Evolutionary conservation across 129 eudicot species (phyloP), one percentile per base, ranked within the genome.

Genomic region (Centella asiatica): DNA sequence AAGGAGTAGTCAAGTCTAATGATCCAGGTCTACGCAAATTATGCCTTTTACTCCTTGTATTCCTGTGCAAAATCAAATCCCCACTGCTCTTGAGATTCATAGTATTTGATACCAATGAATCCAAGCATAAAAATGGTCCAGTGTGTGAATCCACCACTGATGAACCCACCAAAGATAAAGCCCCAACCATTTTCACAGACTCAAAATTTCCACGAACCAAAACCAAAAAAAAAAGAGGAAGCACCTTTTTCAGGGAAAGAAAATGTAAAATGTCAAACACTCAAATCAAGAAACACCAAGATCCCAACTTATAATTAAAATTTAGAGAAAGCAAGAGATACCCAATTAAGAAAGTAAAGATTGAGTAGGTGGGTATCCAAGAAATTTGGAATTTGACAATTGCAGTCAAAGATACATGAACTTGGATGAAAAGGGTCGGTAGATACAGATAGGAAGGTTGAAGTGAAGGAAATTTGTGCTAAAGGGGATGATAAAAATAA

Each of bases 81-180:
- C 81, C 89, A 64, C 69, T 71, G 26, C 57, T 69, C 77, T 61
- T 58, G 39, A 55, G 72, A 57, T 58, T 78, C 82, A 72, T 15
- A 70, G 42, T 63, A 34, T 79, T 45, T 15, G 89, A 81, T 69
- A 75, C 29, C 74, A 80, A n/a, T 25, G 80, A 69, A 78, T 89
- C 97, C 80, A 85, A 36, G 67, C 95, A 83, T 73, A 86, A 77
- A 67, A 85, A 83, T 22, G 94, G 89, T 57, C 85, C 75, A 62
- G 82, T 45, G 55, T 86, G 88, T n/a, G 87, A 75, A 66, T 90
- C 95, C 37, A 87, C 81, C 71, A 89, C 62, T 4, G 89, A 69
- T 60, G 89, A 81, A 66, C 93, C 90, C 60, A 81, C 83, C 47
- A 81, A 72, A 71, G 85, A 77, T 28, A 89, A 65, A 66, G 86